phyloP scores from a whole-genome alignment of 2,329 filamentous ascomycete genomes.

The Paramyrothecium sp. region DNA sequence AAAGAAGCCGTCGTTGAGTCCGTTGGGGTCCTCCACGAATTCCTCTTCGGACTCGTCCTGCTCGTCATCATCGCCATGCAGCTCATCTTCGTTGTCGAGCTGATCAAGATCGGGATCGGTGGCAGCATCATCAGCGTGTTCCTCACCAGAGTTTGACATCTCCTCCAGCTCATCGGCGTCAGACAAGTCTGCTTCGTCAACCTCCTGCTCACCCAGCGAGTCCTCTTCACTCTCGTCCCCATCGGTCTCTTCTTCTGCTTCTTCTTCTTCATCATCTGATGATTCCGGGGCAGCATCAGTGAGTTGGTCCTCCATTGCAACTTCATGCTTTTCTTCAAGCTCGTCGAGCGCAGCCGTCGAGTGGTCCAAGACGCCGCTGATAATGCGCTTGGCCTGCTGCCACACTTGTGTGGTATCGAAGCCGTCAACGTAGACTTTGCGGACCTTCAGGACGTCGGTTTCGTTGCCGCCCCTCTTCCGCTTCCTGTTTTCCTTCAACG shows the following conservation, averaged over 20 bases:
- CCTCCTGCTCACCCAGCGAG: conserved; percentile 15
- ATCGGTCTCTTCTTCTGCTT: conserved; percentile 20
- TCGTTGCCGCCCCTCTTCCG: conserved; percentile 63
- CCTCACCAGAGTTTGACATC: conserved; percentile 26
- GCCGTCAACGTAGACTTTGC: conserved; percentile 81
- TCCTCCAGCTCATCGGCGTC: conserved; percentile 29
- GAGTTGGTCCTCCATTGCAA: conserved; percentile 23
- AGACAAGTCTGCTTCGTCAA: conserved; percentile 19
- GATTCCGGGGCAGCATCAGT: conserved; percentile 32
- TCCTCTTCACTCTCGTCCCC: conserved; percentile 23
- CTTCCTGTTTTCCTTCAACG: conserved; percentile 72
- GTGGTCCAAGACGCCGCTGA: conserved; percentile 55
- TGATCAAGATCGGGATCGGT: conserved; percentile 19
- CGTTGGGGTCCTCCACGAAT: conserved; percentile 63
- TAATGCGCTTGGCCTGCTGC: conserved; percentile 86
- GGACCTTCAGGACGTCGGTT: conserved; percentile 66
- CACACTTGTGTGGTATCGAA: conserved; percentile 89
- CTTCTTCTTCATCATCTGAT: conserved; percentile 25
- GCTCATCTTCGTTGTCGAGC: conserved; percentile 30
- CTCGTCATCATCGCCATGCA: conserved; percentile 35
- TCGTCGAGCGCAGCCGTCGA: conserved; percentile 46
- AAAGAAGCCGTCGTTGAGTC: conserved; percentile 96
- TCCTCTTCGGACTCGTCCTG: conserved; percentile 45
- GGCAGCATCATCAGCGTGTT: conserved; percentile 34
- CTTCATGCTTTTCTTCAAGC: conserved; percentile 50